Evolutionary conservation across 2,329 filamentous ascomycete species (phyloP).

Genomic region (Aspergillus ochraceus): DNA sequence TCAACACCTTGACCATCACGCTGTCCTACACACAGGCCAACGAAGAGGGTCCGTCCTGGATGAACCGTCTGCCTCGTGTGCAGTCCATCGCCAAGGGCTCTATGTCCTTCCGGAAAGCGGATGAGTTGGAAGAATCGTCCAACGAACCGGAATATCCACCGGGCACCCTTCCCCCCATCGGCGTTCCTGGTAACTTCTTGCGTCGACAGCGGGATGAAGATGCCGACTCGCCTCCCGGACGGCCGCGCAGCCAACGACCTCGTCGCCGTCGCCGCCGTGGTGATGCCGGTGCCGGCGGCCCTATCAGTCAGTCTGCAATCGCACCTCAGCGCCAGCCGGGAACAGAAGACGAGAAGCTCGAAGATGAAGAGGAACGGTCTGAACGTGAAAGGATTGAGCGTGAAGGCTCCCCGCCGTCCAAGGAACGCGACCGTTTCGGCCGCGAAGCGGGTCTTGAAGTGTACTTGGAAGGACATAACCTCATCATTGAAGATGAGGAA

Average conservation of each 20-base stretch:
- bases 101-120: slow-evolving; percentile 71
- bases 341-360: slow-evolving; percentile 23
- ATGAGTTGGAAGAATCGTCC: slow-evolving; percentile 63
- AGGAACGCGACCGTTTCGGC: slow-evolving; percentile 33
- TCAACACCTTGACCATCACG: slow-evolving; percentile 92
- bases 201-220: slow-evolving; percentile 79
- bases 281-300: slow-evolving; percentile 79
- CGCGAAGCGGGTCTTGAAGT: slow-evolving; percentile 58
- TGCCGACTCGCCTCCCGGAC: slow-evolving; percentile 54
- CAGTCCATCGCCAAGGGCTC: slow-evolving; percentile 80
- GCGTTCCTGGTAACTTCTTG: slow-evolving; percentile 73
- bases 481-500: slow-evolving; percentile 81
- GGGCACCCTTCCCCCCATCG: slow-evolving; percentile 70
- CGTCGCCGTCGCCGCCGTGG: slow-evolving; percentile 63
- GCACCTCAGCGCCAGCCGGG: slow-evolving; percentile 56
- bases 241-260: slow-evolving; percentile 52
- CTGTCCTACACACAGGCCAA: slow-evolving; percentile 93
- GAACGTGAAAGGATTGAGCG: slow-evolving; percentile 30
- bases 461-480: slow-evolving; percentile 76
- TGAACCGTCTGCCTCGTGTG: slow-evolving; percentile 82
- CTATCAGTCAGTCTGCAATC: slow-evolving; percentile 87
- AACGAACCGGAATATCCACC: slow-evolving; percentile 62
- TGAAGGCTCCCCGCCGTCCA: slow-evolving; percentile 42
- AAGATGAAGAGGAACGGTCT: slow-evolving; percentile 27
- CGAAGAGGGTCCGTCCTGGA: slow-evolving; percentile 89